Percentiles rank a stretch among this genome's conserved stretches.
These are phyloP conservation scores for Lentinula edodes DNA, from an alignment of 768 basidiomycete genomes.

Conservation along the genomic window DNA sequence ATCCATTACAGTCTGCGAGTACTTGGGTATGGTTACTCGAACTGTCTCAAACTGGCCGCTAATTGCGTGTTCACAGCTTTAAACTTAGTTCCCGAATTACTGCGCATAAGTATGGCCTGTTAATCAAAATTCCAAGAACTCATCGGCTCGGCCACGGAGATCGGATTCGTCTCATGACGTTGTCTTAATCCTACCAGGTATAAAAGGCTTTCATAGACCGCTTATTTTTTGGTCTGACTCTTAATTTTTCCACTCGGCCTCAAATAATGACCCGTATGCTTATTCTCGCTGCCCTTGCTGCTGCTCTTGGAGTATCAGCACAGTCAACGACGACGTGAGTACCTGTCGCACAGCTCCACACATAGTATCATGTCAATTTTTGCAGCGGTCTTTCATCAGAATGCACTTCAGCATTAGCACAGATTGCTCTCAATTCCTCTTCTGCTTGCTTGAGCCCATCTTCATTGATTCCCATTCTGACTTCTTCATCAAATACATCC, in stretches of 20 bases:
- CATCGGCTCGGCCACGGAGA: not conserved
- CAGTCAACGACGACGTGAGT: constrained; percentile 34
- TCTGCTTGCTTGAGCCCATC: constrained; percentile 44
- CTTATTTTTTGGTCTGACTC: not conserved
- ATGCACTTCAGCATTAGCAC: constrained; percentile 44
- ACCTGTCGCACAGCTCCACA: not conserved
- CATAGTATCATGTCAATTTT: too few species aligned
- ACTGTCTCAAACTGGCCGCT: not conserved
- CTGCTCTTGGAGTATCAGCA: constrained; percentile 21
- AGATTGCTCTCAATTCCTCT: constrained; percentile 36
- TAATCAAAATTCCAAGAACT: not conserved
- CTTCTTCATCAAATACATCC: constrained; percentile 27
- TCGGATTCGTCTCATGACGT: not conserved
- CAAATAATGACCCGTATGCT: constrained; percentile 17
- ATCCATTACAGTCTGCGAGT: too few species aligned
- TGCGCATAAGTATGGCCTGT: not conserved
- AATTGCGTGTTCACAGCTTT: not conserved
- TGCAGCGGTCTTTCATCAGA: constrained; percentile 24
- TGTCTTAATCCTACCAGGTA: not conserved
- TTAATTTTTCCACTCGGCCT: not conserved
- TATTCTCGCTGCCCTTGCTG: constrained; percentile 26
- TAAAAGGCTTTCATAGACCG: not conserved
- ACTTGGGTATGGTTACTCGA: not conserved
- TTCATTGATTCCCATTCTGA: constrained; percentile 35
- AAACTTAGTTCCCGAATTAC: not conserved